Base-by-base conservation (phyloP, 1,284 basidiomycete genomes). In the Malassezia sp. region DNA sequence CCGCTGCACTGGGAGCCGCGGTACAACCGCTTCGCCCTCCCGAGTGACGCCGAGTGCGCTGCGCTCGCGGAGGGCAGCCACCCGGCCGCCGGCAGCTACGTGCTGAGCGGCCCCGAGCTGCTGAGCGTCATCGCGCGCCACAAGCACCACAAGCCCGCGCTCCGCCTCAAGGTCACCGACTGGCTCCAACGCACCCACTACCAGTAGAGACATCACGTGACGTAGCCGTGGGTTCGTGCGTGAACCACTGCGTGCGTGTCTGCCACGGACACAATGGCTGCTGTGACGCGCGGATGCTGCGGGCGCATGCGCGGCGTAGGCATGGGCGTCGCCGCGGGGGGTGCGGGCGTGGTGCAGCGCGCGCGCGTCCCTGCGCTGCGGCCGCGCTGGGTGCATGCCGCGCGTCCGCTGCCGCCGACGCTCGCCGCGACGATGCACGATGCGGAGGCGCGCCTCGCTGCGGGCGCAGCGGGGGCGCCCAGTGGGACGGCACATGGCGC, bases 31-130 rank as follows among this genome's bases (percentile, higher is more conserved):
- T 63, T 63, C 40, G 63, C 66, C 5, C 54, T 70, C 0, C 67
- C 67, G 2, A 50, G 44, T 21, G 67, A 70, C 45, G 67, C 67
- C 2, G 67, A 70, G 52, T 52, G 56, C 29, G 58, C 49, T 0
- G 63, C 65, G 2, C 50, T 70, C 24, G 27, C 55, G 17, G 54
- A 59, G 26, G 67, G 67, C 7, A 49, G 29, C 30, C 67, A 70
- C 41, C 65, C 65, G 0, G 65, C 61, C 0, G 52, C 61, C 1
- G 61, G 61, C 11, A 55, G 55, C 22, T 53, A 58, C 21, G 44
- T 36, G 21, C 52, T 62, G 1, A 49, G 57, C n/a, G 38, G 34
- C 4, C 34, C 28, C 14, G 61, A 63, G 39, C 29, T 63, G 20
- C 40, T 63, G 10, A 55, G 59, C 12, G 39, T 33, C 10, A 41